Conservation (phyloP, 805 yeast genomes). For the Tetrapisispora arboricola region DNA sequence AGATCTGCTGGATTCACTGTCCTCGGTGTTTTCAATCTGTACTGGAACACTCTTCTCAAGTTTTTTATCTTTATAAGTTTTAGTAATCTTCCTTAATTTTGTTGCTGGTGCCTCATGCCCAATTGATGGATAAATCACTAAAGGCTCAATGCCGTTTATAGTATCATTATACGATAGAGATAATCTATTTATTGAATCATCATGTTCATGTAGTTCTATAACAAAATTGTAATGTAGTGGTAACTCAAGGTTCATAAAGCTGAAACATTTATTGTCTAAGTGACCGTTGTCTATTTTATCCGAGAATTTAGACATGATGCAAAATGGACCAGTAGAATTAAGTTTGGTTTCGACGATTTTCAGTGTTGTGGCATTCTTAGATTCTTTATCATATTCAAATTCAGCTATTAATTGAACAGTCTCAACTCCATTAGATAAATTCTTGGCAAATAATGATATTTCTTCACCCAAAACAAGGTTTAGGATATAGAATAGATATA, state of each 20-base stretch:
- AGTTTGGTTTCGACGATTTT: not conserved
- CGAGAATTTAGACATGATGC: not conserved
- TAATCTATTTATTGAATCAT: slow-evolving; percentile 9
- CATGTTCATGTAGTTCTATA: slow-evolving; percentile 10
- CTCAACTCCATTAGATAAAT: not conserved
- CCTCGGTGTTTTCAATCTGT: slow-evolving; percentile 13
- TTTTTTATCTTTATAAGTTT: slow-evolving; percentile 25
- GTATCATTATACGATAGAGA: slow-evolving; percentile 13
- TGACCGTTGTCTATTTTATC: not conserved
- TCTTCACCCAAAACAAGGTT: not conserved
- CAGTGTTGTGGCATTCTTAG: not conserved
- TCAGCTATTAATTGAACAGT: not conserved
- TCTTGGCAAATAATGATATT: not conserved
- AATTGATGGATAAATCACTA: slow-evolving; percentile 7
- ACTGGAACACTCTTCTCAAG: slow-evolving; percentile 9
- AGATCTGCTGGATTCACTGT: slow-evolving; percentile 12
- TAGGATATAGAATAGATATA: not conserved
- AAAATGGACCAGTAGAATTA: not conserved
- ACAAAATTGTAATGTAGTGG: slow-evolving; percentile 20
- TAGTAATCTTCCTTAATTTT: slow-evolving; percentile 21
- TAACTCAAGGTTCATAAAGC: slow-evolving; percentile 12
- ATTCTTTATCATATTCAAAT: not conserved
- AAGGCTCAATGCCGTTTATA: slow-evolving; percentile 13
- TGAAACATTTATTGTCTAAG: slow-evolving; percentile 14
- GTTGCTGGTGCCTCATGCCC: slow-evolving; percentile 18